phyloP scores from a whole-genome alignment of 2,329 filamentous ascomycete species.

The Teratosphaeria pseudoeucalypti region DNA sequence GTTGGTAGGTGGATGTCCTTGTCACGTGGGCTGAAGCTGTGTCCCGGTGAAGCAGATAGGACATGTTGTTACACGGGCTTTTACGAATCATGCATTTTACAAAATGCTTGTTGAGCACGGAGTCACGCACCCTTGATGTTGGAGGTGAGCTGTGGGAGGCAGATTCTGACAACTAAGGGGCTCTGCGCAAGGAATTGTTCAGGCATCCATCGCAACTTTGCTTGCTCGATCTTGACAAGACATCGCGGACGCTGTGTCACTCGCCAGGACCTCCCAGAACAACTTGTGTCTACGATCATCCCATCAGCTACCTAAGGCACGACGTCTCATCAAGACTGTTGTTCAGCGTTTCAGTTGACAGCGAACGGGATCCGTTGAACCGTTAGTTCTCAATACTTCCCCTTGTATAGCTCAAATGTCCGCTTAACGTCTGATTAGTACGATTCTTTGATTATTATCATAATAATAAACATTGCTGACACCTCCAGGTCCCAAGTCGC shows the following conservation, averaged over 20 bases:
- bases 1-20: neutral
- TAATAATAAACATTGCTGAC: neutral
- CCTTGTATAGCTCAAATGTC: too few species aligned
- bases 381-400: too few species aligned
- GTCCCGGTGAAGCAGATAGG: neutral
- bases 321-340: neutral
- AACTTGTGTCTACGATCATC: neutral
- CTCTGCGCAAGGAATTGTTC: neutral
- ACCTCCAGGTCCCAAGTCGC: neutral
- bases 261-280: neutral
- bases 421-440: neutral
- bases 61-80: neutral
- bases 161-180: neutral
- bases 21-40: neutral
- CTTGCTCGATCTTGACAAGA: neutral
- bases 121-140: neutral
- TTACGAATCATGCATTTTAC: neutral
- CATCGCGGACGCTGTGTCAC: neutral
- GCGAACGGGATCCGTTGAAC: too few species aligned
- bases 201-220: neutral
- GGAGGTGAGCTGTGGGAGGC: neutral
- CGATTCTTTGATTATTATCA: neutral
- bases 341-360: too few species aligned
- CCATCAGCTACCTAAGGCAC: neutral
- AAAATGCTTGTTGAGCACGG: neutral